These are phyloP conservation scores for Fraxinus platypoda DNA, from an alignment of 305 asterid genomes.

Conservation along the genomic window DNA sequence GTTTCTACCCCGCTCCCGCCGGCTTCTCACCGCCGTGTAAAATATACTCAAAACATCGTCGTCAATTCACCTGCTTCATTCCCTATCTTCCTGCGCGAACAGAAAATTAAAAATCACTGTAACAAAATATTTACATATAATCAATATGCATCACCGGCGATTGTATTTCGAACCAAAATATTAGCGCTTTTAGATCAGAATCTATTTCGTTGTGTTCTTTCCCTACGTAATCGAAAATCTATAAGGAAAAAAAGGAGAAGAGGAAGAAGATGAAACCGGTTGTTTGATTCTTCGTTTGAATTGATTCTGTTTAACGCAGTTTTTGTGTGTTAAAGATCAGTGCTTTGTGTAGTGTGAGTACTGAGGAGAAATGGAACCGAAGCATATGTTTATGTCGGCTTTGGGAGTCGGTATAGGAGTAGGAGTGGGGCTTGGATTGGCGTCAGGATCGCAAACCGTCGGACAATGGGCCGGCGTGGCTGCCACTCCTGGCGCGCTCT, in stretches of 20 bases:
- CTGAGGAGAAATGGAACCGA: conserved; percentile 55
- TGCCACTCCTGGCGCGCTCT: conserved; percentile 28
- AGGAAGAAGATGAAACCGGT: not conserved
- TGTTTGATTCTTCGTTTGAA: not conserved
- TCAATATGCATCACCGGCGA: not conserved
- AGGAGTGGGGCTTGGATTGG: conserved; percentile 78
- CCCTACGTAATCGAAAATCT: not conserved
- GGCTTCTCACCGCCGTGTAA: conserved; percentile 29
- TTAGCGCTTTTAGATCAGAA: conserved; percentile 11
- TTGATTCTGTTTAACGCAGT: not conserved
- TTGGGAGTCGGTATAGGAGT: conserved; percentile 81
- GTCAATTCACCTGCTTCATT: conserved; percentile 1
- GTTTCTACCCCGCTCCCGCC: conserved; percentile 22
- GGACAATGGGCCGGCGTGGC: conserved; percentile 45
- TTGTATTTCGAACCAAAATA: not conserved
- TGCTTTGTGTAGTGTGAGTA: not conserved
- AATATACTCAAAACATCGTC: not conserved
- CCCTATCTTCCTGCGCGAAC: not conserved
- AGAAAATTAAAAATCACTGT: not conserved
- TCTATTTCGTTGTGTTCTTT: not conserved
- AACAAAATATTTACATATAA: not conserved
- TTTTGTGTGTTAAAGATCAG: not conserved
- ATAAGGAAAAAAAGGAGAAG: no score
- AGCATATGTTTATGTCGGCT: conserved; percentile 76
- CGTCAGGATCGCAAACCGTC: conserved; percentile 58